Conservation (phyloP, 257 asterid genomes). For the Solanum tacnaense region DNA sequence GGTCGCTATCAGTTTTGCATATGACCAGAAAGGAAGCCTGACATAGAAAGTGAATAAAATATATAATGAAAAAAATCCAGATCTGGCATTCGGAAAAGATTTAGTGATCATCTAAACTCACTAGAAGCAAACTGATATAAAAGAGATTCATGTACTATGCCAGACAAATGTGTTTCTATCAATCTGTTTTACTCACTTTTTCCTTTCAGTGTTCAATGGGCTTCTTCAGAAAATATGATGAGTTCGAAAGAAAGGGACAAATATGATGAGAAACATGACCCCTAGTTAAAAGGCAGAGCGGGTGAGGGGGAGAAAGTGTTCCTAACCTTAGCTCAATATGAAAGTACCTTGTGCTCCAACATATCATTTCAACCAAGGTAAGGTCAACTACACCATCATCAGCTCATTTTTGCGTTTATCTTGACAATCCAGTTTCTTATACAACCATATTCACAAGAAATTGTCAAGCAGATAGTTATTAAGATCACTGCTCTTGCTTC, state of each 20-base stretch:
- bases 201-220: background rate
- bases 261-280: background rate
- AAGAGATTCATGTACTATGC: background rate
- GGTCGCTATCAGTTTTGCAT: slow-evolving; percentile 65
- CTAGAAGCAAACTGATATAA: background rate
- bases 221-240: background rate
- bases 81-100: background rate
- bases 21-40: slow-evolving; percentile 98
- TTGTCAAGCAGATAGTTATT: background rate
- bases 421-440: background rate
- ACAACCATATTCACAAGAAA: background rate
- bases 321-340: background rate
- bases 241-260: background rate
- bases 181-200: background rate
- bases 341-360: background rate
- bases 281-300: background rate
- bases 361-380: background rate
- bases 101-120: background rate
- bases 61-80: background rate
- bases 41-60: background rate
- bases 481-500: background rate
- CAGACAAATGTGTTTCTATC: background rate
- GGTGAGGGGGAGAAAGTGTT: background rate
- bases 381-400: background rate
- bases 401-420: background rate